Conservation (phyloP, 495 filamentous ascomycete species). For the Neurospora sp. region DNA sequence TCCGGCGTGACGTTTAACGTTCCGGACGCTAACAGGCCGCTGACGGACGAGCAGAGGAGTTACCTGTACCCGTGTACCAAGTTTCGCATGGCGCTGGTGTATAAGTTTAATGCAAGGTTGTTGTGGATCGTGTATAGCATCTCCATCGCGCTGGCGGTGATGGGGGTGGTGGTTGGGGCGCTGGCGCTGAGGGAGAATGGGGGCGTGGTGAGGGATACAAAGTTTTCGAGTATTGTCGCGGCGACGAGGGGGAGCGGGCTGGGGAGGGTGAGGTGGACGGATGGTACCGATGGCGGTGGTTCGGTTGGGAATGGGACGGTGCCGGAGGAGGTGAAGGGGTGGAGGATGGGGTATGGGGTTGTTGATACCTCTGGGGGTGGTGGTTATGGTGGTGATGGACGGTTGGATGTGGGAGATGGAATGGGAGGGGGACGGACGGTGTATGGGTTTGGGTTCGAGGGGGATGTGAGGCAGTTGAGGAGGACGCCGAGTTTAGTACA, state of each 20-base stretch:
- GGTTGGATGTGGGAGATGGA: conserved; percentile 5
- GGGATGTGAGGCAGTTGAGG: conserved; percentile 18
- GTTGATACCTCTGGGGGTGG: conserved; percentile 8
- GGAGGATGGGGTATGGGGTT: conserved; percentile 24
- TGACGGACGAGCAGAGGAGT: not conserved
- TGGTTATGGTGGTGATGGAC: not conserved
- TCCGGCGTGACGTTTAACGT: conserved; percentile 7
- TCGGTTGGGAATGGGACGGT: conserved; percentile 1
- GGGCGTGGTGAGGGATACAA: conserved; percentile 21
- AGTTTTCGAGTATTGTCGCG: conserved; percentile 27
- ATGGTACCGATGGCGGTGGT: not conserved
- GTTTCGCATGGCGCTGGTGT: conserved; percentile 19
- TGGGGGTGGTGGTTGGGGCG: conserved; percentile 13
- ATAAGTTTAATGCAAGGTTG: conserved; percentile 21
- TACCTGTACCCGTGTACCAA: conserved; percentile 21
- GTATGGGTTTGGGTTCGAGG: conserved; percentile 28
- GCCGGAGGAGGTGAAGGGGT: conserved; percentile 9
- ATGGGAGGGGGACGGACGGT: conserved; percentile 6
- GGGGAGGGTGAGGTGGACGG: conserved; percentile 20
- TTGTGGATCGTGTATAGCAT: conserved; percentile 31
- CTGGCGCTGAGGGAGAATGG: conserved; percentile 23
- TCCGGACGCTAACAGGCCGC: not conserved
- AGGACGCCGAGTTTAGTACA: not conserved
- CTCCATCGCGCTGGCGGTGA: conserved; percentile 16
- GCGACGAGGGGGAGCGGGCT: conserved; percentile 26